Evolutionary conservation across 2,329 filamentous ascomycete species (phyloP), one percentile per base, ranked within the genome.

Genomic region (Penicillium sp.): DNA sequence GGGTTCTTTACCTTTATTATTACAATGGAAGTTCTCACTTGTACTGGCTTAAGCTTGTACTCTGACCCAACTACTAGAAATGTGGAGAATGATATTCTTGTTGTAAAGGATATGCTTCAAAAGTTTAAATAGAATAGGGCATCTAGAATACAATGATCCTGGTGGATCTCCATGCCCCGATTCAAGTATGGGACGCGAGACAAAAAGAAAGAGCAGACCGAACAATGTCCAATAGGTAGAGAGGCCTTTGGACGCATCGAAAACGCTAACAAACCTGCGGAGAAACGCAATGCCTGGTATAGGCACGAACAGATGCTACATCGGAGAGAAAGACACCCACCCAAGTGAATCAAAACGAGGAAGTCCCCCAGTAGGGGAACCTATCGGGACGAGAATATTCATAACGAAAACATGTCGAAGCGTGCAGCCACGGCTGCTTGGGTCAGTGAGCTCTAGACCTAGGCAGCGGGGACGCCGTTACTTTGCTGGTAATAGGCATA

Each of bases 401-500:
- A 33, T 56, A 40, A 55, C 51, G 3, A 51, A 41, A 41, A 50
- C 44, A 31, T 56, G 44, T 41, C 18, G 48, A 39, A 40, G 48
- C 46, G 50, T 55, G 55, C 48, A 57, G 42, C 46, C 51, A 41
- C 30, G 54, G 22, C 38, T 25, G 20, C 14, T 25, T 25, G 39
- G 8, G 22, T 41, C 24, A 41, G 20, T 25, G 39, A n/a, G 24
- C 31, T n/a, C 36, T 31, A 24, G 11, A 11, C 44, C 57, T 57
- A 64, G 48, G 50, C 55, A 43, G 47, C 46, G 22, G 53, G 44
- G 16, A 49, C 55, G 18, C 65, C 68, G 43, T 70, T 70, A 18
- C 39, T 46, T 51, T 68, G 61, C 46, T 69, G 67, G 44, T 69
- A 69, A 53, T 69, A 67, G 30, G 60, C 62, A 51, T 69, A 65